Evolutionary conservation across 257 asterid genomes (phyloP), one percentile per base, ranked within the genome.

Genomic region (Ballota nigra): DNA sequence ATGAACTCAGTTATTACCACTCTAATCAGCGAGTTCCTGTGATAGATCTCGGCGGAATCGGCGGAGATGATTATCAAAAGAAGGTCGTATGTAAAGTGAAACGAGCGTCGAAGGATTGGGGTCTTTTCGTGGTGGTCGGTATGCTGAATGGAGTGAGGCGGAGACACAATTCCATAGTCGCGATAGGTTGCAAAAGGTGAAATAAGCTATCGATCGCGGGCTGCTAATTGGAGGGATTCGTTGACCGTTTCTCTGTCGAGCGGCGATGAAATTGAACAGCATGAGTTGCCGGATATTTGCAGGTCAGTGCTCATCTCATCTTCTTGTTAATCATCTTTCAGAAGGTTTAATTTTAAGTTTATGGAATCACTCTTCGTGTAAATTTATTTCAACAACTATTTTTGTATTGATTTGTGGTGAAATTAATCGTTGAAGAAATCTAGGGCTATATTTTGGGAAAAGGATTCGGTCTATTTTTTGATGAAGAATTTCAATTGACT

Each of bases 151-250:
- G 96, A 4, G 70, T 7, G 86, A 85, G 63, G 41, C 72, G 28
- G 87, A 92, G 85, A 79, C 64, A 53, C 64, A 71, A 24, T 82
- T 73, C 0, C 75, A 83, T 31, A 68, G 88, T 0, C 75, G 79
- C 0, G 96, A 84, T 24, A 6, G 0, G 45, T 23, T 1, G 68
- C 78, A 63, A 38, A 85, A 74, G 77, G 92, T 89, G 43, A 86
- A 76, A 57, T 89, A 74, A 56, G 75, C 60, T 0, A 77, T 20
- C 68, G 70, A 0, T 82, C 95, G 0, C 71, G 78, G 4, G 66
- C 88, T 18, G 96, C 92, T 4, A 80, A 77, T 70, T 92, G 96
- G 96, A 87, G 86, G 65, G 97, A 92, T 49, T 77, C 93, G 4
- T 68, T 89, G 80, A 74, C 88, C 1, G 64, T 91, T 24, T 79